Base-by-base conservation (phyloP, 2,329 filamentous ascomycete species). In the Leptographium flavum region DNA sequence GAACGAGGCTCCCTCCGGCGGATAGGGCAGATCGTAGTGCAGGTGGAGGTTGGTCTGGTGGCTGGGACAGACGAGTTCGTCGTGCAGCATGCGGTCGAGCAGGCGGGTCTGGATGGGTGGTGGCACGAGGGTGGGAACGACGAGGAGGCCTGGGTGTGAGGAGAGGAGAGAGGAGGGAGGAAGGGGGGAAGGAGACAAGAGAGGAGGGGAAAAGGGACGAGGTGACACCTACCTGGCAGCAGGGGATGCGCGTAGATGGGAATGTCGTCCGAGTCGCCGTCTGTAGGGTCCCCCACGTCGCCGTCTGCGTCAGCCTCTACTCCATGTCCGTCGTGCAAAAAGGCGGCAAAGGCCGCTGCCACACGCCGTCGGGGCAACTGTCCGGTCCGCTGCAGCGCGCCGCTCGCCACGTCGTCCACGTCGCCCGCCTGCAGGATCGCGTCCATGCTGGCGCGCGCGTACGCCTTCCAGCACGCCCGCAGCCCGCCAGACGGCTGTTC, bases 31-130 rank as follows among this genome's bases (percentile, higher is more conserved):
- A 32, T 58, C 39, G 50, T 56, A 61, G 50, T 63, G 60, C 3
- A 58, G 59, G 36, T 63, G 61, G 45, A 96, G 67, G 61, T 96
- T 98, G 43, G 88, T 96, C 56, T 83, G 75, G 59, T 96, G 87
- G 4, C 66, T 59, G 3, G 79, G 76, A 52, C 83, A 71, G 48
- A 77, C 76, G 14, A 92, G 71, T 58, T 90, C 82, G 38, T 65
- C 55, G 51, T 63, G 61, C 27, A 95, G 68, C 50, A 94, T 72
- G 45, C 75, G 77, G 38, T 76, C 76, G 5, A 96, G 70, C 3
- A 96, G 69, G 32, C 67, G 63, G 48, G 70, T 65, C 59, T 98
- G 92, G 14, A 84, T 68, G 6, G 65, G 56, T 15, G 74, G 71
- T 5, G 87, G 81, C 10, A 96, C 64, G 9, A 96, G 67, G 23